Percentiles rank a stretch among this genome's conserved stretches.
Evolutionary conservation across 2,329 filamentous ascomycete species (phyloP).

Genomic region (Nemania diffusa): DNA sequence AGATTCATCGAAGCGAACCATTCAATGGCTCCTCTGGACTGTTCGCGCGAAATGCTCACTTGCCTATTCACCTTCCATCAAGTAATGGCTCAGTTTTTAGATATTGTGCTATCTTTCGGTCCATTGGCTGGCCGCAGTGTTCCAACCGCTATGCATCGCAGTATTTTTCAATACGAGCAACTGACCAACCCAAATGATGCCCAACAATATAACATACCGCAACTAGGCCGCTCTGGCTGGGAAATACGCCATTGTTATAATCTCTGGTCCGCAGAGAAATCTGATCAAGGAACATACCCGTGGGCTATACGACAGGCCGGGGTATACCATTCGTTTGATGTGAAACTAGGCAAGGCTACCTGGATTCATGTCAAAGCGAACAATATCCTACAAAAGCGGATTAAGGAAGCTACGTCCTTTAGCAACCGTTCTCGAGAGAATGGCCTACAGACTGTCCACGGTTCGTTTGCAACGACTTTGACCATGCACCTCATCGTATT

Average conservation of each 20-base stretch:
- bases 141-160: slow-evolving; percentile 9
- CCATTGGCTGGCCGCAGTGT: slow-evolving; percentile 10
- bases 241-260: slow-evolving; percentile 28
- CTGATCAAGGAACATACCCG: not conserved
- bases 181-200: not conserved
- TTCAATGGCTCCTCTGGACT: slow-evolving; percentile 23
- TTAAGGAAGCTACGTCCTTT: slow-evolving; percentile 10
- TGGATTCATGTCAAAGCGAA: slow-evolving; percentile 31
- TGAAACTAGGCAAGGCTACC: slow-evolving; percentile 10
- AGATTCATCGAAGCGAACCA: slow-evolving; percentile 24
- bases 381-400: not conserved
- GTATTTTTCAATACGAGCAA: slow-evolving; percentile 13
- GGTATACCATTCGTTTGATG: slow-evolving; percentile 25
- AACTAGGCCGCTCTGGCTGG: slow-evolving; percentile 17
- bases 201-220: slow-evolving; percentile 1
- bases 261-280: slow-evolving; percentile 23
- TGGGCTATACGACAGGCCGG: slow-evolving; percentile 27
- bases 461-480: slow-evolving; percentile 2
- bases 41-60: slow-evolving; percentile 17
- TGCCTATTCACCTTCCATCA: slow-evolving; percentile 17
- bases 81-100: slow-evolving; percentile 27
- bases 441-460: not conserved
- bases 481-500: slow-evolving; percentile 20
- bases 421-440: not conserved
- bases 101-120: slow-evolving; percentile 17